Base-by-base conservation (phyloP, 116 monocot genomes). In the Dioscorea cayenensis region DNA sequence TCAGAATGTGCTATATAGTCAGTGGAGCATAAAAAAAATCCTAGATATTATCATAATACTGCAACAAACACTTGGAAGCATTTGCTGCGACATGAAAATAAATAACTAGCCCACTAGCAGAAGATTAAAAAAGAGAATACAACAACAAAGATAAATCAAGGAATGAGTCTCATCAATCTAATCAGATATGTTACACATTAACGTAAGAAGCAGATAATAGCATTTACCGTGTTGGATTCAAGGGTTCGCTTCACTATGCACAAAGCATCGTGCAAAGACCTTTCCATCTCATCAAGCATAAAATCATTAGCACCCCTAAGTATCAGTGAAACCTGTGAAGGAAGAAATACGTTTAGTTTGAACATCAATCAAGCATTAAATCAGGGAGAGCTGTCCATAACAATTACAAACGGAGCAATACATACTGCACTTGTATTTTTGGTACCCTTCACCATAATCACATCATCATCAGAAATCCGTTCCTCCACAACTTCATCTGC, bases 271-370 rank as follows among this genome's bases (percentile, higher is more conserved):
- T 97, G 97, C 81, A 97, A 81, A 19, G 97, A 84, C 28, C 97
- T 76, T 71, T 93, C 93, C 84, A 97, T 93, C 77, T 97, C 97
- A 82, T 97, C 97, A 68, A 92, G 93, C 90, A 97, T 90, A 74
- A 75, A 93, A 70, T 97, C 97, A 81, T 93, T 97, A 29, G 97
- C 90, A 59, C 97, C 97, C 73, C 97, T 90, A 32, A 97, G 77
- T 76, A 97, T 90, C 60, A 84, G 28, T 6, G 84, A 84, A 20
- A 84, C 79, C 84, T 84, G 43, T 5, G 9, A 51, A 37, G n/a
- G 28, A 73, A 66, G 66, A 3, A 43, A 43, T 5, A n/a, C 17
- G 55, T 18, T 55, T 2, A 14, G 17, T 5, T 16, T 55, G 19
- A 55, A 55, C 55, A 55, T 16, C 10, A 16, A 55, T n/a, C 55